A percentile compares a stretch with the other conserved stretches of the same genome.
These are phyloP conservation scores for Leptomonas seymouri DNA, from an alignment of 208 protist genomes.

Conservation along the genomic window DNA sequence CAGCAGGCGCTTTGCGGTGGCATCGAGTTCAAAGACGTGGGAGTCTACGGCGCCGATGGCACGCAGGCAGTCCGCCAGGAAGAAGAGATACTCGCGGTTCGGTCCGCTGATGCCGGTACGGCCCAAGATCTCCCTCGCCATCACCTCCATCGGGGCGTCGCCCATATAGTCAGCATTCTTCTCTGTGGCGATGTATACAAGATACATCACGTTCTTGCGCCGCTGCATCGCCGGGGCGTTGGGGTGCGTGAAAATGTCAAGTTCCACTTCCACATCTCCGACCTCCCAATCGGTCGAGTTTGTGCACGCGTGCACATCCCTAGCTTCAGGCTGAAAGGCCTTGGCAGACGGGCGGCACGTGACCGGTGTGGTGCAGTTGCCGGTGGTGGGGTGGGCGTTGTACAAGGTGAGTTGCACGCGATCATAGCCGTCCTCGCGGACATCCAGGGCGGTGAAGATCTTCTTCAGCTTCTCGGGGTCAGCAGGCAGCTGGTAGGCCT, in stretches of 20 bases:
- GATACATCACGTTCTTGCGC: slow-evolving; percentile 43
- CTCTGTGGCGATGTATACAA: slow-evolving; percentile 78
- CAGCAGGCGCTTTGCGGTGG: slow-evolving; percentile 44
- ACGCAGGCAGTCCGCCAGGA: slow-evolving; percentile 61
- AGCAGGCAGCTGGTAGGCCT: slow-evolving; percentile 74
- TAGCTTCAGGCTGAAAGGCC: slow-evolving; percentile 16
- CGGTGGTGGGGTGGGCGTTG: slow-evolving; percentile 30
- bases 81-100: slow-evolving; percentile 84
- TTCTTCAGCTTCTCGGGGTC: slow-evolving; percentile 52
- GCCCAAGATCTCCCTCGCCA: slow-evolving; percentile 66
- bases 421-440: slow-evolving; percentile 74
- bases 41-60: slow-evolving; percentile 52
- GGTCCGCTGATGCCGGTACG: slow-evolving; percentile 58
- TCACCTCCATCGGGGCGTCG: slow-evolving; percentile 54
- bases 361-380: slow-evolving; percentile 22
- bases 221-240: slow-evolving; percentile 32
- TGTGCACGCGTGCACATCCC: slow-evolving; percentile 5
- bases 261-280: slow-evolving; percentile 16
- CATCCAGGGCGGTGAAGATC: slow-evolving; percentile 65
- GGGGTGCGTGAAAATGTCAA: slow-evolving; percentile 27
- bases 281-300: slow-evolving; percentile 22
- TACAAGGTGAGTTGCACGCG: slow-evolving; percentile 55
- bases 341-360: slow-evolving; percentile 14
- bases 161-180: slow-evolving; percentile 70
- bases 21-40: slow-evolving; percentile 76